Conservation (phyloP, 2,329 filamentous ascomycete genomes). For the Metarhizium guizhouense region DNA sequence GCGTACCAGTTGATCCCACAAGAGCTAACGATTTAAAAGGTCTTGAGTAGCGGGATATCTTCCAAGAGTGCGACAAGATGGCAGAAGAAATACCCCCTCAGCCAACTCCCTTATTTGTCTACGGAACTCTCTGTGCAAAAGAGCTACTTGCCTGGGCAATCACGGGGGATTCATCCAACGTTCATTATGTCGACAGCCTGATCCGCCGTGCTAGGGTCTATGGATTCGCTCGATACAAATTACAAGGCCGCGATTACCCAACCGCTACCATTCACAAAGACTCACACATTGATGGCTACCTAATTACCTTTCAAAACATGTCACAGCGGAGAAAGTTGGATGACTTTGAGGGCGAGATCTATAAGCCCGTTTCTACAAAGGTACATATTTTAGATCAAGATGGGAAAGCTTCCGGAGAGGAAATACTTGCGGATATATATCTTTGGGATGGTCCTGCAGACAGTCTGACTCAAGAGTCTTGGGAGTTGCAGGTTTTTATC, state of each 20-base stretch:
- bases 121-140: constrained; percentile 18
- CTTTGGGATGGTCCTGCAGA: constrained; percentile 16
- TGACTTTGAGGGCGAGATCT: constrained; percentile 22
- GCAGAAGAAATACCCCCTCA: too few species aligned
- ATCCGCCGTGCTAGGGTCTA: constrained; percentile 9
- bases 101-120: constrained; percentile 19
- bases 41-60: too few species aligned
- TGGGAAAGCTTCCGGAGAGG: background rate
- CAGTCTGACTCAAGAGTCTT: constrained; percentile 11
- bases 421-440: constrained; percentile 21
- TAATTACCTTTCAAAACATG: constrained; percentile 13
- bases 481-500: constrained; percentile 17
- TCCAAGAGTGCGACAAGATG: too few species aligned
- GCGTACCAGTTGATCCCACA: too few species aligned
- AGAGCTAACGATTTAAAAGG: too few species aligned
- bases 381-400: constrained; percentile 5
- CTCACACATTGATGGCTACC: constrained; percentile 15
- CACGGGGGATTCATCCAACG: constrained; percentile 13
- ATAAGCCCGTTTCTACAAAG: constrained; percentile 8
- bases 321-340: constrained; percentile 22
- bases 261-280: constrained; percentile 10
- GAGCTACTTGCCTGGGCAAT: constrained; percentile 21
- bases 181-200: background rate
- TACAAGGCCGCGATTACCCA: constrained; percentile 17
- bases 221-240: constrained; percentile 4